These are phyloP conservation scores for Pseudopithomyces maydicus DNA, from an alignment of 2,329 filamentous ascomycete species.

Conservation along the genomic window DNA sequence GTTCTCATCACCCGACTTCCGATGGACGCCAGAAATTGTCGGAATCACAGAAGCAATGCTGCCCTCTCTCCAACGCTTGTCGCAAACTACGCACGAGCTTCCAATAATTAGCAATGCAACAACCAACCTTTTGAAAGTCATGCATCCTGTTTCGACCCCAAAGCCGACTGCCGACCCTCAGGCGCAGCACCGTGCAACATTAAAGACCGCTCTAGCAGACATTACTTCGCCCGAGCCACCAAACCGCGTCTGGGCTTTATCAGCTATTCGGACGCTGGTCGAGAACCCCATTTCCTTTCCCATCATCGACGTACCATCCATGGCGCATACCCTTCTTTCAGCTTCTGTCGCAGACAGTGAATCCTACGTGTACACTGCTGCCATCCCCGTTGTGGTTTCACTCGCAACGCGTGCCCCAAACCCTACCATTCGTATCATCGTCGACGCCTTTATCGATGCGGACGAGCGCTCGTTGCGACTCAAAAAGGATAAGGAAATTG, in stretches of 20 bases:
- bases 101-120: constrained; percentile 32
- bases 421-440: constrained; percentile 65
- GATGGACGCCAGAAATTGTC: constrained; percentile 31
- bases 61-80: constrained; percentile 29
- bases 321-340: constrained; percentile 67
- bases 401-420: constrained; percentile 67
- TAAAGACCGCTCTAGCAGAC: constrained; percentile 30
- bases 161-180: constrained; percentile 56
- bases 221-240: constrained; percentile 43
- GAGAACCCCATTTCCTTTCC: constrained; percentile 54
- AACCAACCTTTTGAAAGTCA: constrained; percentile 55
- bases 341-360: constrained; percentile 69
- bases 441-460: constrained; percentile 71
- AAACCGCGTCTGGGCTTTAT: constrained; percentile 43
- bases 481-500: constrained; percentile 32
- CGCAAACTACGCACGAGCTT: constrained; percentile 12
- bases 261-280: constrained; percentile 54
- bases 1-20: constrained; percentile 40
- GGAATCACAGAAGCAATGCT: constrained; percentile 14
- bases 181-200: constrained; percentile 47
- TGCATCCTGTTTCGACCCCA: constrained; percentile 60
- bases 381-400: constrained; percentile 68
- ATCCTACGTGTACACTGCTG: constrained; percentile 73
- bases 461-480: constrained; percentile 50
- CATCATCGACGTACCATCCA: constrained; percentile 68